Percentiles rank a stretch among this genome's conserved stretches.
These are phyloP conservation scores for Austroboletus novae-zelandiae DNA, from an alignment of 1,284 basidiomycete genomes.

Conservation along the genomic window DNA sequence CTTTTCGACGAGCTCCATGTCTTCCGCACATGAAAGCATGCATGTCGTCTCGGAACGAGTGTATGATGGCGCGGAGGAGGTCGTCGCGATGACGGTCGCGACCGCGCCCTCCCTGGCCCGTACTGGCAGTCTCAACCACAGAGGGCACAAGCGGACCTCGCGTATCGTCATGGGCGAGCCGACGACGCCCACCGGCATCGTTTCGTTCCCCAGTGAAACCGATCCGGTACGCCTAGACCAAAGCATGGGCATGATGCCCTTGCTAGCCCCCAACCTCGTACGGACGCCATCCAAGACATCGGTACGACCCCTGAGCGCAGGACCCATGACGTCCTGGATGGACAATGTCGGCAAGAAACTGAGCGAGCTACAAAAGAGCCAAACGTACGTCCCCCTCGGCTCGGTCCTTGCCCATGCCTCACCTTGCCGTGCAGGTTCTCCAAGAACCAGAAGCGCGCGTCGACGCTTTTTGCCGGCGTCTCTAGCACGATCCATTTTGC, in stretches of 20 bases:
- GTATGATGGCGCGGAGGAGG: background rate
- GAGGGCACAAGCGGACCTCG: constrained; percentile 18
- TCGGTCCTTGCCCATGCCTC: background rate
- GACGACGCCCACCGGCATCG: background rate
- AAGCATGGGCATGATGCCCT: constrained; percentile 4
- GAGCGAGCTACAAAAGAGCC: constrained; percentile 53
- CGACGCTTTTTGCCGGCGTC: constrained; percentile 61
- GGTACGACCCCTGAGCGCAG: constrained; percentile 13
- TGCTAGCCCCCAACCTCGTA: constrained; percentile 8
- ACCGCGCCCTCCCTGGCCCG: constrained; percentile 14
- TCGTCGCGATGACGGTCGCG: background rate
- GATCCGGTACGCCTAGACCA: constrained; percentile 5
- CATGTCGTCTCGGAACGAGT: background rate
- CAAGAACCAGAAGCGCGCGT: constrained; percentile 65
- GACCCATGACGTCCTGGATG: constrained; percentile 41
- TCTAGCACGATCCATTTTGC: constrained; percentile 56
- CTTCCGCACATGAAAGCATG: constrained; percentile 17
- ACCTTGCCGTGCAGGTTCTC: constrained; percentile 43
- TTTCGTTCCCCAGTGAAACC: background rate
- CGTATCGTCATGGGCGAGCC: background rate
- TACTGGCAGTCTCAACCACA: constrained; percentile 14
- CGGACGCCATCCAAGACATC: background rate
- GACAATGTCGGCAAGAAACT: constrained; percentile 59
- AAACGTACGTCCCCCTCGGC: constrained; percentile 40
- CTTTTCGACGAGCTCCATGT: constrained; percentile 13